These are phyloP conservation scores for Cladorrhinum samala DNA, from an alignment of 495 filamentous ascomycete species.

Conservation along the genomic window DNA sequence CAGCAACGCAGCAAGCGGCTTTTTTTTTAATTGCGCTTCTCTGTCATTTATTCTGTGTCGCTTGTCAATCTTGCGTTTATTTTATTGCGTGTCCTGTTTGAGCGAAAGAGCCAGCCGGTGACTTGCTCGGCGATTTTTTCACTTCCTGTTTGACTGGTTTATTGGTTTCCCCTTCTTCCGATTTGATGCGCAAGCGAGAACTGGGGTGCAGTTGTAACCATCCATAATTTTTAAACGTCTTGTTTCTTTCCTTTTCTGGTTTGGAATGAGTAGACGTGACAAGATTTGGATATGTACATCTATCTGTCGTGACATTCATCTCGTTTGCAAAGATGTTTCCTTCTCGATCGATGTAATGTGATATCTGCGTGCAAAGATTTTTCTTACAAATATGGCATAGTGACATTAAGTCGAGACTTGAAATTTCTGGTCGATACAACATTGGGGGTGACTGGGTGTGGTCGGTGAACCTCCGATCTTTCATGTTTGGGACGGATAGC, in stretches of 20 bases:
- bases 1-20: background rate
- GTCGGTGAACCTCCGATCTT: too few species aligned
- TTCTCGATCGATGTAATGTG: too few species aligned
- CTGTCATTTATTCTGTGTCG: background rate
- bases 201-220: background rate
- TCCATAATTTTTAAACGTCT: background rate
- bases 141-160: background rate
- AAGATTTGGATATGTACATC: background rate
- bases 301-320: background rate
- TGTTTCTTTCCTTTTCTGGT: background rate
- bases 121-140: background rate
- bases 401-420: too few species aligned
- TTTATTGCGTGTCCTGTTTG: too few species aligned
- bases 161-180: background rate
- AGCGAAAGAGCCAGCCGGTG: background rate
- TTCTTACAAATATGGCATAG: too few species aligned
- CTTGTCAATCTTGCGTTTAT: too few species aligned
- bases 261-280: background rate
- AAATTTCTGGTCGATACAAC: too few species aligned
- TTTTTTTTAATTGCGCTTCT: background rate
- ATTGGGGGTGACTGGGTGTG: too few species aligned
- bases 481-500: too few species aligned
- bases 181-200: background rate
- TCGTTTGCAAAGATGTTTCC: background rate
- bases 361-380: too few species aligned